phyloP scores from a whole-genome alignment of 2,329 filamentous ascomycete species.

The Fusarium ambrosium region DNA sequence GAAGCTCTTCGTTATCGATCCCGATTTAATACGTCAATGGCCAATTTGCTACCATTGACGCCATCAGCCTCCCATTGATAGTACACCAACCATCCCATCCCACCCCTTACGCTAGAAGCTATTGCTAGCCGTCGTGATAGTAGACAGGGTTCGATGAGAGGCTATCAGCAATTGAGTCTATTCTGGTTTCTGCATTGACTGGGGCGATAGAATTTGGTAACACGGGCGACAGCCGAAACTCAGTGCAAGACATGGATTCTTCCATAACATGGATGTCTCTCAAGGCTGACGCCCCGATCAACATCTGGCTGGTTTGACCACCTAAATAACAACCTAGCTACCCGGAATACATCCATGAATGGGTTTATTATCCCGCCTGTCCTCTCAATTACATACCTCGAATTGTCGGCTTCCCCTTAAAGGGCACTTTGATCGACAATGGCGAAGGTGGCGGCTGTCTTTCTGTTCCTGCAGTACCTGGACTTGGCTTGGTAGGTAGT shows the following conservation, averaged over 20 bases:
- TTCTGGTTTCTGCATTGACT: not conserved
- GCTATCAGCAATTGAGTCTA: not conserved
- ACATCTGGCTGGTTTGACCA: not conserved
- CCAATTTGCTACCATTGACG: not conserved
- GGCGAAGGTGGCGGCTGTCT: not conserved
- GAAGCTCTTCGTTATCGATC: not conserved
- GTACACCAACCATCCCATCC: not conserved
- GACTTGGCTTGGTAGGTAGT: not conserved
- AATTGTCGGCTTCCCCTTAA: not conserved
- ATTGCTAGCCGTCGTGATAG: not conserved
- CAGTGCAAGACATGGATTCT: not conserved
- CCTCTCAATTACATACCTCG: not conserved
- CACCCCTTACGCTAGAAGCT: not conserved
- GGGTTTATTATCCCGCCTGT: not conserved
- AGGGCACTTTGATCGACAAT: not conserved
- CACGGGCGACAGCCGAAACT: not conserved
- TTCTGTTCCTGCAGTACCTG: not conserved
- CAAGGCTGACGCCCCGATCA: not conserved
- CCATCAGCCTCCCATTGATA: not conserved
- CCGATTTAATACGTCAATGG: not conserved
- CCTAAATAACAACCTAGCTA: not conserved
- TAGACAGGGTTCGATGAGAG: not conserved
- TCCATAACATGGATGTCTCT: not conserved
- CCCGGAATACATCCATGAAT: not conserved
- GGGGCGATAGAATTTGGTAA: not conserved